Conservation (phyloP, 2,329 filamentous ascomycete genomes). For the Verticillium nonalfalfae region DNA sequence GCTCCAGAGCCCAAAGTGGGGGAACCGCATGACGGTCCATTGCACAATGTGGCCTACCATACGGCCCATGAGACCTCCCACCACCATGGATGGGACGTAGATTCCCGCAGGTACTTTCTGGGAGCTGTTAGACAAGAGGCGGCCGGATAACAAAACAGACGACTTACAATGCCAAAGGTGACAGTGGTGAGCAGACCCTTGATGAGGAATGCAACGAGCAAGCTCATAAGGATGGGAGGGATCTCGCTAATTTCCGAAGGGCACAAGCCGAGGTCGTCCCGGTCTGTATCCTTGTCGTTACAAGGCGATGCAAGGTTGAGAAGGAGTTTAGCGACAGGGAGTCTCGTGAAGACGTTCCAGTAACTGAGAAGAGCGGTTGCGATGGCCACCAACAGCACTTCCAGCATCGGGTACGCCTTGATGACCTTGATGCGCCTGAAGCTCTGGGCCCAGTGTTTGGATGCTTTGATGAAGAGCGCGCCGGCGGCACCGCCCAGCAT, state of each 20-base stretch:
- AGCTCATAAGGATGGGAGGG: slow-evolving; percentile 63
- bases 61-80: slow-evolving; percentile 85
- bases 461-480: slow-evolving; percentile 95
- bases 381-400: slow-evolving; percentile 82
- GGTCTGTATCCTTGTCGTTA: slow-evolving; percentile 57
- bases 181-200: slow-evolving; percentile 85
- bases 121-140: background rate
- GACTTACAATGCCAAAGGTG: slow-evolving; percentile 77
- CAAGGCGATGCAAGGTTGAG: slow-evolving; percentile 90
- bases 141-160: background rate
- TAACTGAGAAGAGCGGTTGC: slow-evolving; percentile 81
- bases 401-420: slow-evolving; percentile 76
- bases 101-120: slow-evolving; percentile 92
- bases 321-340: slow-evolving; percentile 84
- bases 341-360: slow-evolving; percentile 86
- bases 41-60: slow-evolving; percentile 83
- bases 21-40: slow-evolving; percentile 69
- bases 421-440: slow-evolving; percentile 78
- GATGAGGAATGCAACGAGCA: slow-evolving; percentile 76
- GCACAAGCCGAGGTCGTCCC: slow-evolving; percentile 69
- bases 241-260: slow-evolving; percentile 68
- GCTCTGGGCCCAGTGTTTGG: slow-evolving; percentile 78
- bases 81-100: slow-evolving; percentile 98
- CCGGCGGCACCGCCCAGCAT: slow-evolving; percentile 78
- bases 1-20: slow-evolving; percentile 66